phyloP scores from a whole-genome alignment of 768 basidiomycete genomes.

The Tulasnella sp. region DNA sequence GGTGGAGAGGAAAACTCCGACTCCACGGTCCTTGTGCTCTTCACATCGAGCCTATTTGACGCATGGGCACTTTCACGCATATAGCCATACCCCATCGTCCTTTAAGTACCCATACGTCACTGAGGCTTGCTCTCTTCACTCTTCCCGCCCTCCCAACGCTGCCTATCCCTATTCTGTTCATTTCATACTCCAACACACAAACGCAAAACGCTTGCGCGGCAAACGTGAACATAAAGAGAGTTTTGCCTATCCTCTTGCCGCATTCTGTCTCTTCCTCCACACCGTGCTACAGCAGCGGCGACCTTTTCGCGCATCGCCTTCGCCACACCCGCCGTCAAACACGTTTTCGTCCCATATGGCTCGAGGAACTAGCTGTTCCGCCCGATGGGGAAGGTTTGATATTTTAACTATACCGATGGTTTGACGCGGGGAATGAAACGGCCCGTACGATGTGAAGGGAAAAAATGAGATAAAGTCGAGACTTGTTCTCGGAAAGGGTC shows the following conservation, averaged over 20 bases:
- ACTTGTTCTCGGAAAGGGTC: too few relatives aligned
- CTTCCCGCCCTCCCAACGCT: not conserved
- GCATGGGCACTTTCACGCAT: not conserved
- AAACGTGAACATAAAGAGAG: not conserved
- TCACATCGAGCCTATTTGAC: not conserved
- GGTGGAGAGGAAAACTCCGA: not conserved
- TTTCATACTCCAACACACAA: not conserved
- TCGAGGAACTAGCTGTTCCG: too few relatives aligned
- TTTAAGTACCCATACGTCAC: conserved; percentile 7
- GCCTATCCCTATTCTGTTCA: not conserved
- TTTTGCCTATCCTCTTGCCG: not conserved
- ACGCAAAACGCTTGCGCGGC: not conserved
- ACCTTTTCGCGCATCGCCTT: not conserved
- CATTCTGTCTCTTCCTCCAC: not conserved
- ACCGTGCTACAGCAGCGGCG: not conserved
- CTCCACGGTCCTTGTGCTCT: not conserved
- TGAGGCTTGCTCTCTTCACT: not conserved
- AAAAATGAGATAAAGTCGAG: too few relatives aligned
- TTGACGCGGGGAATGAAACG: too few relatives aligned
- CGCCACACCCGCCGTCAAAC: not conserved
- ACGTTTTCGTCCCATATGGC: too few relatives aligned
- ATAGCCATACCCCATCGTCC: not conserved
- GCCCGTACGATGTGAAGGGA: too few relatives aligned
- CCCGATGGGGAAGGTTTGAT: too few relatives aligned
- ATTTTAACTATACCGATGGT: too few relatives aligned